phyloP scores from a whole-genome alignment of 805 yeast genomes.

The Wickerhamiella shivajii region DNA sequence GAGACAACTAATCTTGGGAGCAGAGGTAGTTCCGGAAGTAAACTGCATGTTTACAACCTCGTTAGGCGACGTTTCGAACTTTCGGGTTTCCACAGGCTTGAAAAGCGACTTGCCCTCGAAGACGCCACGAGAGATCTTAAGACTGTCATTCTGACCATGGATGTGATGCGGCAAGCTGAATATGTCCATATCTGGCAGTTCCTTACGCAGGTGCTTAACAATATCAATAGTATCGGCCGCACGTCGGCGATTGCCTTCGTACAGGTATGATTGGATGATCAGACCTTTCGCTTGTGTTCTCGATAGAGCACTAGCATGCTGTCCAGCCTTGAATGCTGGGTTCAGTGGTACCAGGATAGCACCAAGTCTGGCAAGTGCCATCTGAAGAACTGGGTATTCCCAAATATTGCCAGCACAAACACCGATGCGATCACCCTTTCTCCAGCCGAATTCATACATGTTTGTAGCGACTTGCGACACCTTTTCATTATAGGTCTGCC shows the following conservation, averaged over 20 bases:
- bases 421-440: conserved; percentile 19
- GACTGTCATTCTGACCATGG: not conserved
- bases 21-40: conserved; percentile 23
- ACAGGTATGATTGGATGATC: conserved; percentile 14
- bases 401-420: conserved; percentile 21
- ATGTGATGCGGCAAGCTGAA: conserved; percentile 32
- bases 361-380: conserved; percentile 20
- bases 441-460: conserved; percentile 11
- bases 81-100: not conserved
- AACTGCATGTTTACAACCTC: conserved; percentile 22
- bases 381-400: conserved; percentile 20
- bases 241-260: conserved; percentile 7
- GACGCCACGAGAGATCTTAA: not conserved
- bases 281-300: conserved; percentile 16
- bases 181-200: not conserved
- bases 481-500: conserved; percentile 13
- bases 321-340: conserved; percentile 21
- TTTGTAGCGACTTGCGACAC: conserved; percentile 14
- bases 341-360: conserved; percentile 21
- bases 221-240: conserved; percentile 10
- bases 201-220: not conserved
- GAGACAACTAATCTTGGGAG: conserved; percentile 20
- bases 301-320: conserved; percentile 17
- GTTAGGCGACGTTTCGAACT: conserved; percentile 6
- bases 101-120: not conserved